These are phyloP conservation scores for Plasmopara viticola DNA, from an alignment of 352 stramenopile species.

Conservation along the genomic window DNA sequence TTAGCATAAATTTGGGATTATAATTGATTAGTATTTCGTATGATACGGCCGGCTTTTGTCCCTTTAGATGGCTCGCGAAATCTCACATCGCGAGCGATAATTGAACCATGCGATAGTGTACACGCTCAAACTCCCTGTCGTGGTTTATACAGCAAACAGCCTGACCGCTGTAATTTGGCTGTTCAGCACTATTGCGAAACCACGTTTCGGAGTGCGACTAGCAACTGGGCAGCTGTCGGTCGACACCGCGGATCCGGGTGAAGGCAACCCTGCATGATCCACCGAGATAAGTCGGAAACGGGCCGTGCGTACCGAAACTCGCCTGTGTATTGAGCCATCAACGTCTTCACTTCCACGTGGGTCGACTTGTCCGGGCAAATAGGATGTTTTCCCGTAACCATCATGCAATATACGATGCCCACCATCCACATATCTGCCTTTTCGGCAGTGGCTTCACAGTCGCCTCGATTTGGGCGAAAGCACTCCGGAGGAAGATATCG, in stretches of 20 bases:
- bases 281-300: slow-evolving; percentile 50
- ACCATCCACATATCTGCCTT: slow-evolving; percentile 84
- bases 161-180: slow-evolving; percentile 21
- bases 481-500: slow-evolving; percentile 73
- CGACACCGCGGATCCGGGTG: slow-evolving; percentile 58
- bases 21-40: slow-evolving; percentile 29
- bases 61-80: slow-evolving; percentile 2
- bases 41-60: slow-evolving; percentile 16
- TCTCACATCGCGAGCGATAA: slow-evolving; percentile 5
- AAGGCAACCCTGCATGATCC: slow-evolving; percentile 65
- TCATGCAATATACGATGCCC: slow-evolving; percentile 68
- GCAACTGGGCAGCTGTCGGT: slow-evolving; percentile 51
- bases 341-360: slow-evolving; percentile 38
- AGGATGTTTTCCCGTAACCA: slow-evolving; percentile 72
- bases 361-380: slow-evolving; percentile 57
- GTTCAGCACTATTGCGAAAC: slow-evolving; percentile 27
- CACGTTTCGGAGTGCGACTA: slow-evolving; percentile 45
- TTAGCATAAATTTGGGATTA: slow-evolving; percentile 10
- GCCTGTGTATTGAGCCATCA: slow-evolving; percentile 27
- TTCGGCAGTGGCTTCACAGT: slow-evolving; percentile 60
- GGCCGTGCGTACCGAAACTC: slow-evolving; percentile 34
- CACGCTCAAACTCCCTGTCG: slow-evolving; percentile 31
- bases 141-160: slow-evolving; percentile 38
- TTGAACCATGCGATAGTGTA: slow-evolving; percentile 41
- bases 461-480: slow-evolving; percentile 45